phyloP scores from a whole-genome alignment of 306 rosid species.

The Myrica gale region DNA sequence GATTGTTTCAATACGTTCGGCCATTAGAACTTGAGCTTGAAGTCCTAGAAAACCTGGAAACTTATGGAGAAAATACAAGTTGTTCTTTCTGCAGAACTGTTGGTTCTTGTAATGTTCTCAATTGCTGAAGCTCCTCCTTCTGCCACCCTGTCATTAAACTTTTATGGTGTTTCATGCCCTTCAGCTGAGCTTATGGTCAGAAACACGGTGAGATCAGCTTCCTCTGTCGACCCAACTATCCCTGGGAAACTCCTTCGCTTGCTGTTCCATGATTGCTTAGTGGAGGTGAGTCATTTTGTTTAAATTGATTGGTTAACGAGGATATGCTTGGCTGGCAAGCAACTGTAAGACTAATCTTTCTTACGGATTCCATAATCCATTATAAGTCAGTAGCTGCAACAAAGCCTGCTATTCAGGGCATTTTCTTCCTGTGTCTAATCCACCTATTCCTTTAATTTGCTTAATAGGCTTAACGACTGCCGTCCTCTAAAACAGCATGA shows the following conservation, averaged over 20 bases:
- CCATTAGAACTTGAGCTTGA: not conserved
- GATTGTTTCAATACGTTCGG: not conserved
- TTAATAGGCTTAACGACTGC: too few relatives aligned
- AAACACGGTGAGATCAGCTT: slow-evolving; percentile 59
- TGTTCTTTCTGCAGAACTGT: slow-evolving; percentile 21
- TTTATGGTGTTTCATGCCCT: slow-evolving; percentile 76
- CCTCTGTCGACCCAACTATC: slow-evolving; percentile 62
- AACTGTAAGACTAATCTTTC: too few relatives aligned
- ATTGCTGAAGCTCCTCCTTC: slow-evolving; percentile 28
- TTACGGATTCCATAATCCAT: too few relatives aligned
- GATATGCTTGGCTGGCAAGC: too few relatives aligned
- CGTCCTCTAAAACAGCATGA: too few relatives aligned
- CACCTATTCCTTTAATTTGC: too few relatives aligned
- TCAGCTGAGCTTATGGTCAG: slow-evolving; percentile 65
- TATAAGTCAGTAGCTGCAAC: too few relatives aligned
- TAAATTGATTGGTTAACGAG: not conserved
- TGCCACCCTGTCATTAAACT: slow-evolving; percentile 58
- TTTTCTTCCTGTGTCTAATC: too few relatives aligned
- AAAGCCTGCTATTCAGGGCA: too few relatives aligned
- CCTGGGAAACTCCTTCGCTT: slow-evolving; percentile 94
- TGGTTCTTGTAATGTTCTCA: slow-evolving; percentile 29
- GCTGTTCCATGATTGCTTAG: slow-evolving; percentile 91
- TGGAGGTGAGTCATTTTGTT: slow-evolving; percentile 53
- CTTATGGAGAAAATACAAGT: slow-evolving; percentile 49
- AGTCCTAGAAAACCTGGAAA: slow-evolving; percentile 6